These are phyloP conservation scores for Bipolaris oryzae DNA, from an alignment of 2,329 filamentous ascomycete genomes.

Conservation along the genomic window DNA sequence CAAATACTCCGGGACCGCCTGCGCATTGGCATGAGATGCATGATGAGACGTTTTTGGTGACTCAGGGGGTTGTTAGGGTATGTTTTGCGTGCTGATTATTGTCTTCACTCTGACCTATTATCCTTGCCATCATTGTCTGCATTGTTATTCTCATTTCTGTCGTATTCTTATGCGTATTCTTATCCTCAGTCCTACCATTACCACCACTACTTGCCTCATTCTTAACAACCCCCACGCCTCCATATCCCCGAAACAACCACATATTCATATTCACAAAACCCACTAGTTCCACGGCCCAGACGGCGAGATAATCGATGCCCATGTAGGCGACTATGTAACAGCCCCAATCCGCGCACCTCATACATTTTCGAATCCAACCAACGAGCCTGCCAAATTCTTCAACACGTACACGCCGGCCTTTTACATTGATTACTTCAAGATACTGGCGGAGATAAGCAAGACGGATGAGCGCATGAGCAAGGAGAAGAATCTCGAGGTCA, in stretches of 20 bases:
- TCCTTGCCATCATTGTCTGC: too few species aligned
- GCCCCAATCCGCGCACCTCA: slow-evolving; percentile 62
- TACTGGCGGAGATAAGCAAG: slow-evolving; percentile 55
- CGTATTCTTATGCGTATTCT: not conserved
- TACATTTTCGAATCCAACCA: slow-evolving; percentile 62
- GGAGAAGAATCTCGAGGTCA: slow-evolving; percentile 57
- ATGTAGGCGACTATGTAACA: slow-evolving; percentile 60
- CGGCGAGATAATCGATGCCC: slow-evolving; percentile 55
- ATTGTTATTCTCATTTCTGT: not conserved
- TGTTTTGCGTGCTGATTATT: not conserved
- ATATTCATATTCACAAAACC: too few species aligned
- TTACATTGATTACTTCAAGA: slow-evolving; percentile 64
- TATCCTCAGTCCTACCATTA: not conserved
- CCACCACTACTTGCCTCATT: too few species aligned
- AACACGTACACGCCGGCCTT: slow-evolving; percentile 64
- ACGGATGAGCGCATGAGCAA: slow-evolving; percentile 55
- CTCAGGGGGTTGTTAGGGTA: slow-evolving; percentile 52
- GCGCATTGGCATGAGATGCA: slow-evolving; percentile 63
- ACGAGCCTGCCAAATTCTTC: slow-evolving; percentile 61
- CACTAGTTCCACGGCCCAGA: slow-evolving; percentile 55
- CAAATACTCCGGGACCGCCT: slow-evolving; percentile 55
- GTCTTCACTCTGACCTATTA: not conserved
- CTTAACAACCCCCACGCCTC: too few species aligned
- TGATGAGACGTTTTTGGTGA: slow-evolving; percentile 64
- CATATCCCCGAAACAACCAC: too few species aligned